phyloP scores from a whole-genome alignment of 495 filamentous ascomycete species.

The Penicillium coffeae region DNA sequence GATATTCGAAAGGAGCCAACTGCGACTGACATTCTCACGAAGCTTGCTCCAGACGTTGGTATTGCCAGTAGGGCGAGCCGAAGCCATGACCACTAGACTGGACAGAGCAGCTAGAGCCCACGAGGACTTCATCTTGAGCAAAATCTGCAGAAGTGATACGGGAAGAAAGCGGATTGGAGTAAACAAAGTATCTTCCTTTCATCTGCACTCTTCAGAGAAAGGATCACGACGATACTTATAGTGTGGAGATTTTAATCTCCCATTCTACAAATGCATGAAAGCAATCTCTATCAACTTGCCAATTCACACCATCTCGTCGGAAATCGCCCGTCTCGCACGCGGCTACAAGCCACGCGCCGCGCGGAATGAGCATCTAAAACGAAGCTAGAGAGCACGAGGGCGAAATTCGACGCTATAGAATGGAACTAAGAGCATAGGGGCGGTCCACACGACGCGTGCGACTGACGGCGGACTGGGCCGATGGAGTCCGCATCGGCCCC shows the following conservation, averaged over 20 bases:
- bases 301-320: too few relatives aligned
- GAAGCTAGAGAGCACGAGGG: conserved; percentile 15
- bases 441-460: conserved; percentile 4
- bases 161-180: too few relatives aligned
- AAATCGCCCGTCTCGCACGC: background rate
- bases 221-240: background rate
- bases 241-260: background rate
- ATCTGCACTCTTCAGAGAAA: background rate
- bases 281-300: background rate
- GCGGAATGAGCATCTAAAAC: background rate
- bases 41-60: conserved; percentile 22
- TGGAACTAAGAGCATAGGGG: background rate
- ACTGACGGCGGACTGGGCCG: background rate
- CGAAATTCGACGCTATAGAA: conserved; percentile 6
- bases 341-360: background rate
- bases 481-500: background rate
- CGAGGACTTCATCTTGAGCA: conserved; percentile 21
- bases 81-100: conserved; percentile 12
- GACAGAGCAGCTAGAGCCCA: conserved; percentile 9
- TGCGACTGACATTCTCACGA: conserved; percentile 25
- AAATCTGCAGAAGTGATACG: too few relatives aligned
- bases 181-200: too few relatives aligned
- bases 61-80: conserved; percentile 15
- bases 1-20: background rate
- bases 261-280: background rate